Evolutionary conservation across 2,329 filamentous ascomycete species (phyloP).

Genomic region (Zarea fungicola): DNA sequence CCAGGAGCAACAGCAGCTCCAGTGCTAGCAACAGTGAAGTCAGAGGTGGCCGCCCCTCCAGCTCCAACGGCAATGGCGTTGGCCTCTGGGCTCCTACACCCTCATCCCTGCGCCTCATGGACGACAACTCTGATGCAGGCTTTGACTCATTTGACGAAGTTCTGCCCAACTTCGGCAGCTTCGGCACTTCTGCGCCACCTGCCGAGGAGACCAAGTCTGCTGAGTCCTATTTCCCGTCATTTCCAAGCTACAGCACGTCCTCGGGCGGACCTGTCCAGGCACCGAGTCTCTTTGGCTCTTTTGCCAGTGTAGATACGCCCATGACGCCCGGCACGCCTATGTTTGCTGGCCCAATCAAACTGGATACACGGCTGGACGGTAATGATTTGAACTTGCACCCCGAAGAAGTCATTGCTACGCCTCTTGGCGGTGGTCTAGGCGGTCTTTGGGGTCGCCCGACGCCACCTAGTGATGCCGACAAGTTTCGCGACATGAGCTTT

Average conservation of each 20-base stretch:
- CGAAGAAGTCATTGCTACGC: slow-evolving; percentile 27
- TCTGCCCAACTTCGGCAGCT: slow-evolving; percentile 9
- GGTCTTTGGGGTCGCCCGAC: slow-evolving; percentile 42
- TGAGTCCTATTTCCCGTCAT: not conserved
- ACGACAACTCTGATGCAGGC: slow-evolving; percentile 1
- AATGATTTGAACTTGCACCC: slow-evolving; percentile 23
- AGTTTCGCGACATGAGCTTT: slow-evolving; percentile 38
- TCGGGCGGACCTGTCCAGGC: slow-evolving; percentile 5
- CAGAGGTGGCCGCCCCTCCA: not conserved
- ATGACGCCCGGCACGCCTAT: slow-evolving; percentile 16
- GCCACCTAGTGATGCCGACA: slow-evolving; percentile 41
- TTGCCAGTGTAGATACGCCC: not conserved
- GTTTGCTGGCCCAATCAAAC: slow-evolving; percentile 31
- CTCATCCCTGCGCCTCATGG: slow-evolving; percentile 12
- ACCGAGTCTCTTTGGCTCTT: not conserved
- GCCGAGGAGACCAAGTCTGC: not conserved
- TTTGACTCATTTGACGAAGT: slow-evolving; percentile 4
- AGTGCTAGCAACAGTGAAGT: slow-evolving; percentile 11
- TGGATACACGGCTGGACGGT: slow-evolving; percentile 27
- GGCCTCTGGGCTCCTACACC: slow-evolving; percentile 13
- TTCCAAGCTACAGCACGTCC: slow-evolving; percentile 2
- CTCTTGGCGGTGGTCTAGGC: slow-evolving; percentile 32
- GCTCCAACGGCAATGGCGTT: slow-evolving; percentile 17
- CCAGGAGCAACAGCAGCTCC: slow-evolving; percentile 19
- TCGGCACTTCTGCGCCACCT: not conserved